Base-by-base conservation (phyloP, 139 green algal species). In the Closterium sp. region DNA sequence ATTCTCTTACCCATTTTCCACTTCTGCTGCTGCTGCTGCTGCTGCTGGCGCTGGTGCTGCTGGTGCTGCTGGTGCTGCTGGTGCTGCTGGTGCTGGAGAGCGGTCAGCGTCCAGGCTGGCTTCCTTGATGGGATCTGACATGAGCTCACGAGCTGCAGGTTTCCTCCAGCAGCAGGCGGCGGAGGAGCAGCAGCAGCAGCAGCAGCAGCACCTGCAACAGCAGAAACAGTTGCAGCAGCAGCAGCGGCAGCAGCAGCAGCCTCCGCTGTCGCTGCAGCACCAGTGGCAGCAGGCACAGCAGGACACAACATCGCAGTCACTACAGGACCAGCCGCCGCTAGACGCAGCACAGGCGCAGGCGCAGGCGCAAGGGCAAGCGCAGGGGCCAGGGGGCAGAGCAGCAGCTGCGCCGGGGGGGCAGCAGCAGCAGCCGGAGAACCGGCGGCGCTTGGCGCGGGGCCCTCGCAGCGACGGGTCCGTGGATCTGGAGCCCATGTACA, bases 401-500 rank as follows among this genome's bases (percentile, higher is more conserved):
- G 38, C 36, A 76, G 55, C 55, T 28, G 55, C 55, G 55, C 12
- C 55, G 55, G 55, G 55, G n/a, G n/a, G n/a, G n/a, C n/a, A n/a
- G n/a, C n/a, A n/a, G n/a, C n/a, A n/a, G 55, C 55, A 76, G 55
- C 55, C 55, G 25, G 84, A 87, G 84, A 87, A 87, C 84, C 30
- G 86, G n/a, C 7, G 86, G 86, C 35, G 86, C n/a, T 86, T 64
- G 38, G 86, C 86, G 28, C 35, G 86, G 12, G 86, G 86, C 1
- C 86, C 86, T 12, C 86, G 86, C 23, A 69, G 86, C 28, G 83
- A 86, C 28, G 86, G 86, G 86, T 31, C 38, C 0, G 86, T 89
- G n/a, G 86, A 89, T 31, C 28, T 69, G 86, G 36, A 69, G 38
- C 86, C 38, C 16, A 89, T 89, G 36, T 81, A 69, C 38, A 81